These are phyloP conservation scores for Ettlia oleoabundans DNA, from an alignment of 139 green algal species.

Conservation along the genomic window DNA sequence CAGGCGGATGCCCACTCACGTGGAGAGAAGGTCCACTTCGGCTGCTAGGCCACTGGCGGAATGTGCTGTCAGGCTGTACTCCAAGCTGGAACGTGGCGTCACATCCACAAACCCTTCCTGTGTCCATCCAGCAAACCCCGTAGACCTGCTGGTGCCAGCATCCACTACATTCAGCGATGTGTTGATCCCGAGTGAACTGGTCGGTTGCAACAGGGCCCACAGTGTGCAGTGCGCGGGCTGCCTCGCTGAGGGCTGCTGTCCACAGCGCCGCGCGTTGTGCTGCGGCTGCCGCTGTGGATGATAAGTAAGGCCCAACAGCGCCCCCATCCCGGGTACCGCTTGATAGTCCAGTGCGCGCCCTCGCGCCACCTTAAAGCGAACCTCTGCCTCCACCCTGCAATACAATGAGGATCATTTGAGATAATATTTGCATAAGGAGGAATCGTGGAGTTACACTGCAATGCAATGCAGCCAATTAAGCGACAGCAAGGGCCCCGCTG, in stretches of 20 bases:
- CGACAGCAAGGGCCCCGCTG: background rate
- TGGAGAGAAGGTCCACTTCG: constrained; percentile 7
- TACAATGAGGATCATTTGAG: background rate
- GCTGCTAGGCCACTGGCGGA: background rate
- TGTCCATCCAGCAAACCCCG: constrained; percentile 14
- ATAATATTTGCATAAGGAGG: background rate
- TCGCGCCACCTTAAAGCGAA: constrained; percentile 8
- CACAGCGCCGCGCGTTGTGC: background rate
- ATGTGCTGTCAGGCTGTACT: constrained; percentile 9
- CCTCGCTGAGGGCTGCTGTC: background rate
- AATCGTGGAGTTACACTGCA: background rate
- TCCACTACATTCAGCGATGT: constrained; percentile 13
- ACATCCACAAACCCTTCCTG: constrained; percentile 35
- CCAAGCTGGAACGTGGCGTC: background rate
- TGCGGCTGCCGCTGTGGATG: background rate
- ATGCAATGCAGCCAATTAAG: background rate
- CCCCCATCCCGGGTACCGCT: background rate
- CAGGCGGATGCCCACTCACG: no score
- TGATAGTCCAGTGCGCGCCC: constrained; percentile 19
- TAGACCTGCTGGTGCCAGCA: background rate
- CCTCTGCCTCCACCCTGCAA: background rate
- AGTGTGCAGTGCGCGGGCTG: constrained; percentile 14
- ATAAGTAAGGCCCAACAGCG: constrained; percentile 5
- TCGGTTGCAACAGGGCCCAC: constrained; percentile 14
- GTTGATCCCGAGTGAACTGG: constrained; percentile 6